Base-by-base conservation (phyloP, 106 monocot genomes). In the Hemerocallis citrina region DNA sequence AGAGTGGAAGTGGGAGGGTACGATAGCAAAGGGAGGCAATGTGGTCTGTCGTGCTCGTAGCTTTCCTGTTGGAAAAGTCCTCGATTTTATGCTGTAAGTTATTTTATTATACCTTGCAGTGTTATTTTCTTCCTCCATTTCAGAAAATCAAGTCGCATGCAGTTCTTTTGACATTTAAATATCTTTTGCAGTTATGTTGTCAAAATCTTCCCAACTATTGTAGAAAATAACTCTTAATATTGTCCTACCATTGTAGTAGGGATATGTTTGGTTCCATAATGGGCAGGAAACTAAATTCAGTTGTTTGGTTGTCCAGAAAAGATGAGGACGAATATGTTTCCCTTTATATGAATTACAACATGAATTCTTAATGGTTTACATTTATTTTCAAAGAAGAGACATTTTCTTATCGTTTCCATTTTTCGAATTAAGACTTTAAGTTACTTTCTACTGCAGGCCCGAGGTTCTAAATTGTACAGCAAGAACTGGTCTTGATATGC, bases 1-100 rank as follows among this genome's bases (percentile, higher is more conserved):
- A 64, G 87, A 76, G 30, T 96, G 96, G 96, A 96, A 91, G 45
- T 96, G 96, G 96, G 90, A 88, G 57, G 96, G 96, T n/a, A 88
- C 81, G 48, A 87, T 96, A 76, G 96, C 96, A 4, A 96, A 88
- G 55, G 91, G 96, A 46, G 91, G 91, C 33, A 78, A 83, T 32
- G 69, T 81, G 19, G 75, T 96, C 36, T 96, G 96, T 44, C 86
- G 79, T 42, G 96, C 96, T 71, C 87, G 84, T 41, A 91, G 96
- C 79, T 96, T 96, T 74, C 96, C 96, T 49, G 96, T 96, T 29
- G 91, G 96, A 15, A 96, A 96, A 72, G 75, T 79, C 37, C 79
- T 88, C 19, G 91, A 91, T 71, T 70, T 88, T 41, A 82, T 79
- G 84, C 84, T 96, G 96, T 96, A 88, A 96, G 96, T 96, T 61